Evolutionary conservation across 257 asterid species (phyloP).

Genomic region (Nicotiana sylvestris): DNA sequence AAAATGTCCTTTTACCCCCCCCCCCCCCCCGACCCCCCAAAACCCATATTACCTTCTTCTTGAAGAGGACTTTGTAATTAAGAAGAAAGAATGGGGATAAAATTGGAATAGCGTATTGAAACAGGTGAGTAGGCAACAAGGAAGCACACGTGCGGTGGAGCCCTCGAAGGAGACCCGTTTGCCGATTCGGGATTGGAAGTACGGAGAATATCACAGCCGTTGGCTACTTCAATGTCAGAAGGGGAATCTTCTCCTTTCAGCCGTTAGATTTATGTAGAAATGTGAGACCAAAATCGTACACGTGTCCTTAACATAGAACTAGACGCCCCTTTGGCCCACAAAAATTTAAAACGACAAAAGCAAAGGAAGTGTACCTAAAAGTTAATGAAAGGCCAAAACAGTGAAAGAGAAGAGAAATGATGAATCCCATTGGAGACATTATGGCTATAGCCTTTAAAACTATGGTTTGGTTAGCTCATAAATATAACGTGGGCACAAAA

Average conservation of each 20-base stretch:
- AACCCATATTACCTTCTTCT: no score
- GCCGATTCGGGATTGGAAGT: not conserved
- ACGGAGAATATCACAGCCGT: not conserved
- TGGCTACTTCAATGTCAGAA: not conserved
- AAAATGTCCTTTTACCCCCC: no score
- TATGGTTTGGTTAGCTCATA: slow-evolving; percentile 22
- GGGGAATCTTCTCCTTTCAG: not conserved
- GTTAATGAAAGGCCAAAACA: slow-evolving; percentile 25
- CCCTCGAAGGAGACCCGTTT: not conserved
- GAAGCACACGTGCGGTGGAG: slow-evolving; percentile 20
- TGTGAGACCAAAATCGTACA: not conserved
- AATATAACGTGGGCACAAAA: slow-evolving; percentile 23
- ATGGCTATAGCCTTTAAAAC: slow-evolving; percentile 17
- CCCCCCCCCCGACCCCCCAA: no score
- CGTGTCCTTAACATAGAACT: not conserved
- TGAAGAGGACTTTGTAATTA: not conserved
- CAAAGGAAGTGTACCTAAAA: slow-evolving; percentile 13
- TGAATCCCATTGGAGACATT: not conserved
- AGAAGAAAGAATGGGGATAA: not conserved
- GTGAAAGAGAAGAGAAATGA: slow-evolving; percentile 13
- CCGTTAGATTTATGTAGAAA: slow-evolving; percentile 7
- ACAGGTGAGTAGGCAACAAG: slow-evolving; percentile 2
- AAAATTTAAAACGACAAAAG: slow-evolving; percentile 12
- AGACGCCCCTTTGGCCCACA: not conserved
- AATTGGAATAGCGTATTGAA: not conserved